Percentiles rank a stretch among this genome's conserved stretches.
phyloP scores from a whole-genome alignment of 2,329 filamentous ascomycete genomes.

The Chalaropsis thielavioides region DNA sequence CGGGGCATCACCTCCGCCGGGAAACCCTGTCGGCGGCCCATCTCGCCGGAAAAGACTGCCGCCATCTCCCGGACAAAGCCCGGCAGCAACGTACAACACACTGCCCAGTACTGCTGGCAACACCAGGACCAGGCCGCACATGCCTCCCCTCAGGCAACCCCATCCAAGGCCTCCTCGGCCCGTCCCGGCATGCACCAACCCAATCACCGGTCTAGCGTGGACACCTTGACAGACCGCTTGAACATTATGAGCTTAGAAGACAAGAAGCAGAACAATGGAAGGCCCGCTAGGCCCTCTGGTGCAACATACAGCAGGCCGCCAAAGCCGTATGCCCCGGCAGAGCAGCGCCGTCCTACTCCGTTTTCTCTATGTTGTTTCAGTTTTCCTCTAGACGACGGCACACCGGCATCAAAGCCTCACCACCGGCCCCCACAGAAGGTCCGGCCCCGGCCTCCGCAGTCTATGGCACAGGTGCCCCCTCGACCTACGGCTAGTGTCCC shows the following conservation, averaged over 20 bases:
- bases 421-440: background rate
- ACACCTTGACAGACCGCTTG: slow-evolving; percentile 69
- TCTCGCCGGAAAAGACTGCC: slow-evolving; percentile 27
- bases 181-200: slow-evolving; percentile 20
- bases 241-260: slow-evolving; percentile 55
- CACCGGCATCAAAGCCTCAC: background rate
- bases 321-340: slow-evolving; percentile 6
- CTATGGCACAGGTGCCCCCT: slow-evolving; percentile 30
- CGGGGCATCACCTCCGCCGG: slow-evolving; percentile 72
- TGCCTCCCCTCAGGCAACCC: slow-evolving; percentile 32
- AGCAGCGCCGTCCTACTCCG: background rate
- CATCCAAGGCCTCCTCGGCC: slow-evolving; percentile 24
- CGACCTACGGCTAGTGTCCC: slow-evolving; percentile 33
- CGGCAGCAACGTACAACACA: slow-evolving; percentile 29
- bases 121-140: slow-evolving; percentile 70
- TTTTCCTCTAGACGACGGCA: slow-evolving; percentile 1
- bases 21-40: slow-evolving; percentile 63
- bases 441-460: background rate
- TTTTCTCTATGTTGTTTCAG: slow-evolving; percentile 15
- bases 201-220: slow-evolving; percentile 59
- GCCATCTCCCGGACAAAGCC: background rate
- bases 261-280: slow-evolving; percentile 24
- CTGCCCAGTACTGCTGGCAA: slow-evolving; percentile 79
- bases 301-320: slow-evolving; percentile 16
- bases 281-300: slow-evolving; percentile 20